Evolutionary conservation across 2,329 filamentous ascomycete species (phyloP), one percentile per base, ranked within the genome.

Genomic region (Simplicillium sp.): DNA sequence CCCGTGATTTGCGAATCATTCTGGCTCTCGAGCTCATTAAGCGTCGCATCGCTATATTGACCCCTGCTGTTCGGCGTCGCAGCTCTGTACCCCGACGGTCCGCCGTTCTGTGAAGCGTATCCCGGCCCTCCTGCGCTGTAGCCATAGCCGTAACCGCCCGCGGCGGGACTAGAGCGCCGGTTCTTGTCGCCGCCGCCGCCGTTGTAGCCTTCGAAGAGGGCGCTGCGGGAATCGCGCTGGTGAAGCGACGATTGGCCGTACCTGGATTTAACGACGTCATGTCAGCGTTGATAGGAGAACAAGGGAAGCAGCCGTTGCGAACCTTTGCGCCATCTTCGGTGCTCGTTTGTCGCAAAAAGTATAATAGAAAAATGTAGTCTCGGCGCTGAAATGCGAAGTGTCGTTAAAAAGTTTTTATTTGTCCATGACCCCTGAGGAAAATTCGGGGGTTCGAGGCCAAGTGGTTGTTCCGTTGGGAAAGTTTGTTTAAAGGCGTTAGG

Each of bases 1-100:
- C 88, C 87, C 46, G 87, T 84, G 11, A 96, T 82, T 54, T 96
- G 83, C 44, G 79, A 73, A 52, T 96, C 89, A 58, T 97, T 97
- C 67, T 98, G 92, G 55, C 85, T 90, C 68, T 98, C 92, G 45
- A 98, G 74, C 65, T 94, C 88, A 58, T 87, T 87, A 40, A 98
- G 74, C 37, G 95, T 87, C 15, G 89, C 85, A 54, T 94, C 84
- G 57, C 84, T 90, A 61, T 97, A 97, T 60, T 96, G 89, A 12
- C 90, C 90, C 57, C 83, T 87, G 50, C 49, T 70, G 59, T 88
- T 87, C 45, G 84, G 84, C 44, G 84, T 87, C 50, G 82, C 84
- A 28, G 76, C 63, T 39, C 83, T 68, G 59, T 68, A 85, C n/a
- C 66, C 65, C 29, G 53, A 54, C 7, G 7, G 29, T 4, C 25